Evolutionary conservation across 2,329 filamentous ascomycete genomes (phyloP), one percentile per base, ranked within the genome.

Genomic region (Phialocephala sp.): DNA sequence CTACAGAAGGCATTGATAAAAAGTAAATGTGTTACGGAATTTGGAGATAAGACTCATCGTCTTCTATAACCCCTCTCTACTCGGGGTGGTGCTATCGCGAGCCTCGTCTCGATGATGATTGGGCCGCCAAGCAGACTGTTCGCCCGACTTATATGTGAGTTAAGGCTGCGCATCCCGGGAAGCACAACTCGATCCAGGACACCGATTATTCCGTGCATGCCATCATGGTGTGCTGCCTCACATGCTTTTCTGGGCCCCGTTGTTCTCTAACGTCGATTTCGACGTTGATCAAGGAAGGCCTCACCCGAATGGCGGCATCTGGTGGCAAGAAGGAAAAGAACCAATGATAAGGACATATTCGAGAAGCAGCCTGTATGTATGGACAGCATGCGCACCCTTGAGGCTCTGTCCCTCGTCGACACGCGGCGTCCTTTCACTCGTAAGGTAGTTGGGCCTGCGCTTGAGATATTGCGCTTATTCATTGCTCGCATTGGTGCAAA

Each of bases 201-300:
- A 27, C 24, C 11, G 24, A 32, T 1, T 54, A 27, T 35, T 32
- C 50, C 50, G 50, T 32, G 50, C 50, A 54, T n/a, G 32, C 50
- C 50, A 24, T 15, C 14, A 35, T 54, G 50, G 27, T 54, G 50
- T 54, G 50, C 15, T 54, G 50, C 24, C 32, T 14, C 50, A 54
- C 50, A 54, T 35, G 24, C 50, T 54, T n/a, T 54, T 5, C 24
- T 54, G 20, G 3, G 24, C 12, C 50, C 50, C 50, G 50, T 35
- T n/a, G 8, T 27, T 32, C 50, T 32, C 12, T 27, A 35, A 54
- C 18, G 50, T 32, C 14, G 27, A 35, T 32, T 24, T 32, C 35
- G 50, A 15, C 18, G 50, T 14, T 54, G 27, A 54, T 54, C 50
- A 54, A 54, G 50, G 50, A 14, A 18, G 50, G 6, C n/a, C 24